Base-by-base conservation (phyloP, 306 rosid species). In the Crotalaria pallida region DNA sequence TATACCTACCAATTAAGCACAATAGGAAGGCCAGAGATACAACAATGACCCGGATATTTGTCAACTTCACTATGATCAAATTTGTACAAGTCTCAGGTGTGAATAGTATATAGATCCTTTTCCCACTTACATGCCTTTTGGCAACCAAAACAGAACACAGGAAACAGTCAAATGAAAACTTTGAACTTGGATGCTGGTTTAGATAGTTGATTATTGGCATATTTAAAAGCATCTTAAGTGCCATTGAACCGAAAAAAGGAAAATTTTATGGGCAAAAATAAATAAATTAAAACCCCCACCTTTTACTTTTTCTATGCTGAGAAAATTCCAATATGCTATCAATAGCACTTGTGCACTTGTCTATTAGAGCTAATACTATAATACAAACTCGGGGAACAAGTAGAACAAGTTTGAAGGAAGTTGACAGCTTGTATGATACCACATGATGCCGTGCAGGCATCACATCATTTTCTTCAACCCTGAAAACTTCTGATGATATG, bases 391-490 rank as follows among this genome's bases (percentile, higher is more conserved):
- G n/a, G n/a, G n/a, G n/a, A n/a, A n/a, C n/a, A n/a, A n/a, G n/a
- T n/a, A n/a, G n/a, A n/a, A 40, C 6, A 31, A 69, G n/a, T n/a
- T 51, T 33, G 24, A 56, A 44, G 58, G 40, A 41, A 10, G n/a
- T n/a, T n/a, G n/a, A n/a, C n/a, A n/a, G n/a, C n/a, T n/a, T n/a
- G n/a, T n/a, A n/a, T n/a, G 34, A 43, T 55, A 56, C 16, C 21
- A n/a, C 38, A 34, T 52, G 31, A 38, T 26, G 34, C 58, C 49
- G 65, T 65, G 61, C 59, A 40, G 6, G 17, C 24, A 75, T 71
- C 40, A 57, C 52, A 53, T 77, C 38, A 22, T 49, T 50, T 50
- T 72, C 74, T 61, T 67, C 59, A 55, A 65, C 49, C 49, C 0
- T 7, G 12, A 40, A 65, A 41, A 56, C 41, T n/a, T 31, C 22